These are phyloP conservation scores for Podaxis mareebaensis DNA, from an alignment of 768 basidiomycete genomes.

Conservation along the genomic window DNA sequence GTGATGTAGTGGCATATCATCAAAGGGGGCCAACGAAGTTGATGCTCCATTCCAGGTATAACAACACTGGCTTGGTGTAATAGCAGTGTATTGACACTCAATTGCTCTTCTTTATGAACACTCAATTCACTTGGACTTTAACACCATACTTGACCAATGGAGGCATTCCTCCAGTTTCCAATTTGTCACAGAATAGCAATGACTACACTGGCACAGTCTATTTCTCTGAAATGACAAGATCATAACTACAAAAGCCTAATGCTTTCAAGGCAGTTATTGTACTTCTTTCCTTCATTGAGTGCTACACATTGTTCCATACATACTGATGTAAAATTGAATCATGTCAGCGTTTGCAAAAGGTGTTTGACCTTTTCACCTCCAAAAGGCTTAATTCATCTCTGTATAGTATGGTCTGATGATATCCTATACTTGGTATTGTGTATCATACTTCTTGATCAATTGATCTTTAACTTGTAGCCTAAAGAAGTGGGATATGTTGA, in stretches of 20 bases:
- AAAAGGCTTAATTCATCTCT: too few relatives aligned
- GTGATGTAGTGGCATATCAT: slow-evolving; percentile 34
- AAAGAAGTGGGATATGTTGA: too few relatives aligned
- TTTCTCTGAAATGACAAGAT: slow-evolving; percentile 35
- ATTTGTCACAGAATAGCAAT: slow-evolving; percentile 27
- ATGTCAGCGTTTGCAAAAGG: too few relatives aligned
- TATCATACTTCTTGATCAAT: too few relatives aligned
- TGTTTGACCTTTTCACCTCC: too few relatives aligned
- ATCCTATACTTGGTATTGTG: too few relatives aligned
- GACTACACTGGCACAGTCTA: slow-evolving; percentile 29
- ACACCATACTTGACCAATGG: slow-evolving; percentile 36
- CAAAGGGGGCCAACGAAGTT: slow-evolving; percentile 26
- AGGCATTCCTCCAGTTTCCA: slow-evolving; percentile 32
- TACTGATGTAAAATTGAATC: too few relatives aligned
- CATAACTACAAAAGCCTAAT: slow-evolving; percentile 29
- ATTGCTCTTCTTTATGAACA: slow-evolving; percentile 20
- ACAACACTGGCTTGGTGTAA: not conserved
- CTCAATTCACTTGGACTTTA: slow-evolving; percentile 37
- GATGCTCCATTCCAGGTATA: slow-evolving; percentile 22
- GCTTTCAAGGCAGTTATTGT: too few relatives aligned
- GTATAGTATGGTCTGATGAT: too few relatives aligned
- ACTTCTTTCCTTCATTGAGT: too few relatives aligned
- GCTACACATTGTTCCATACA: too few relatives aligned
- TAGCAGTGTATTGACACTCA: not conserved
- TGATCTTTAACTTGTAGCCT: too few relatives aligned